A percentile compares a stretch with the other conserved stretches of the same genome.
Evolutionary conservation across 257 asterid genomes (phyloP).

Genomic region (Cordia subcordata): DNA sequence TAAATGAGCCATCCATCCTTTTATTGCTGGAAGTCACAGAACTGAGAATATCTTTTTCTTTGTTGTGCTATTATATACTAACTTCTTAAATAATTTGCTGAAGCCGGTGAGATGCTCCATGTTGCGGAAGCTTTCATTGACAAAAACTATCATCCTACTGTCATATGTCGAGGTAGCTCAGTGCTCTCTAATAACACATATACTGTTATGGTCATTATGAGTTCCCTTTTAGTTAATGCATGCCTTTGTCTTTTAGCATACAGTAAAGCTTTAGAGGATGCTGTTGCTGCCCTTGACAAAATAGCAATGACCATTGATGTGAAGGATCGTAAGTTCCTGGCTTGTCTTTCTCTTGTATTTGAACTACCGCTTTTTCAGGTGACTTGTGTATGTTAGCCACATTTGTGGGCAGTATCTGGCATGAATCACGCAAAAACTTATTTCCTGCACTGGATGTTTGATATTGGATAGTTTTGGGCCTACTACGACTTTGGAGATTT

Average conservation of each 20-base stretch:
- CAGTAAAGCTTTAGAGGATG: constrained; percentile 88
- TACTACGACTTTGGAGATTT: too few species aligned
- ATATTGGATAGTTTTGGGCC: too few species aligned
- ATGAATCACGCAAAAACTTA: background rate
- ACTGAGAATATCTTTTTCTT: too few species aligned
- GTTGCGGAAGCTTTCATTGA: constrained; percentile 98
- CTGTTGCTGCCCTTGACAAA: constrained; percentile 76
- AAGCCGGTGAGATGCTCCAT: constrained; percentile 99
- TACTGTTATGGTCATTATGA: background rate
- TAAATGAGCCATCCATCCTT: too few species aligned
- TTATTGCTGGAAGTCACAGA: too few species aligned
- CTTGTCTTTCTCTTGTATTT: background rate
- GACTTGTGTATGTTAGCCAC: background rate
- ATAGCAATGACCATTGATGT: constrained; percentile 79
- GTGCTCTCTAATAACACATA: background rate
- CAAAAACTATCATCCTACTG: constrained; percentile 86
- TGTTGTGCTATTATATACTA: background rate
- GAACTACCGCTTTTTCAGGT: background rate
- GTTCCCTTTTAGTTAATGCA: constrained; percentile 17
- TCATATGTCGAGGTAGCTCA: constrained; percentile 80
- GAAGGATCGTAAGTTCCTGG: constrained; percentile 75
- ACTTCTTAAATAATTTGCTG: constrained; percentile 9
- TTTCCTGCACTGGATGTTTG: background rate
- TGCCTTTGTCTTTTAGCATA: constrained; percentile 51
- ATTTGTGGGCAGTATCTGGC: too few species aligned